A percentile compares a stretch with the other conserved stretches of the same genome.
These are phyloP conservation scores for Solanum pimpinellifolium DNA, from an alignment of 257 asterid genomes.

Conservation along the genomic window DNA sequence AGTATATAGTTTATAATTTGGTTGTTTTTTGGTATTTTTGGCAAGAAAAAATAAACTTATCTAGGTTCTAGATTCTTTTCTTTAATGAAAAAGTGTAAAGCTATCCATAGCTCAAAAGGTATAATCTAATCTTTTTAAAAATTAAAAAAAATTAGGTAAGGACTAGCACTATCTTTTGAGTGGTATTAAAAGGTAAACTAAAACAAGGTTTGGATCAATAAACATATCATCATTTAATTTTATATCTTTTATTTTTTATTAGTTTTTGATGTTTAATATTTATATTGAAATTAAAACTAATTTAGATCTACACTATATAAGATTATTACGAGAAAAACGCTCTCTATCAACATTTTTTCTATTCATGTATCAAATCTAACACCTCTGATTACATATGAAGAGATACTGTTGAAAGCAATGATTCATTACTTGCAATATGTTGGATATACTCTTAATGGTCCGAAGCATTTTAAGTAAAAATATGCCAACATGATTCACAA, in stretches of 20 bases:
- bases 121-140: neutral
- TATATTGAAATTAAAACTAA: fast-evolving
- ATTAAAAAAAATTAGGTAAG: neutral
- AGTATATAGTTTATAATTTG: neutral
- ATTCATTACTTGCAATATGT: neutral
- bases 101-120: neutral
- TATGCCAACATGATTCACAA: neutral
- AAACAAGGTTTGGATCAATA: neutral
- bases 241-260: neutral
- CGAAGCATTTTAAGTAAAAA: neutral
- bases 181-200: neutral
- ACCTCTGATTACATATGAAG: fast-evolving
- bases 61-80: neutral
- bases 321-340: neutral
- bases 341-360: neutral
- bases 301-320: fast-evolving
- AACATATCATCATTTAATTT: neutral
- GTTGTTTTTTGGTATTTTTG: neutral
- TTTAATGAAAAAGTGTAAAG: neutral
- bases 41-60: neutral
- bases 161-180: neutral
- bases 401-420: no score
- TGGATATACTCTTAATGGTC: neutral
- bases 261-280: neutral
- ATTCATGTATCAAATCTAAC: neutral